These are phyloP conservation scores for Boletus rubescentipes DNA, from an alignment of 768 basidiomycete species.

Conservation along the genomic window DNA sequence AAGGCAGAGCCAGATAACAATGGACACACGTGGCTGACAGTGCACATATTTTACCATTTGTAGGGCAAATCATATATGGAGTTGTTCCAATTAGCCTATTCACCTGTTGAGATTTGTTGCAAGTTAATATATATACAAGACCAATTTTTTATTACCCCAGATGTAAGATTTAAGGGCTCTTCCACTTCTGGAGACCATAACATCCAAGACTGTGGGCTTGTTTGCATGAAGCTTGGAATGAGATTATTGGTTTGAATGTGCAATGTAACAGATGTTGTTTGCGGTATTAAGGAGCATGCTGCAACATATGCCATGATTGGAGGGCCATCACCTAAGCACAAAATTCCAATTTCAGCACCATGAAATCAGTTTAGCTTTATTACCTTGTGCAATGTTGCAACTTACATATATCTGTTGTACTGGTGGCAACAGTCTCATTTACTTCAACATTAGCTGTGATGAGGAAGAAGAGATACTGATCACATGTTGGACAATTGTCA, in stretches of 20 bases:
- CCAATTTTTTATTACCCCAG: not conserved
- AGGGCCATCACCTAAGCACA: not conserved
- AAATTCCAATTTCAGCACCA: not conserved
- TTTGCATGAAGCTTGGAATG: not conserved
- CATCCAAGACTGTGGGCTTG: not conserved
- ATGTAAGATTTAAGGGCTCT: not conserved
- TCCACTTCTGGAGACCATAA: not conserved
- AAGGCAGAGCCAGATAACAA: too few relatives aligned
- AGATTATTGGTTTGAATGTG: conserved; percentile 4
- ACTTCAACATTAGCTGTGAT: conserved; percentile 10
- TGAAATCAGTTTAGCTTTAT: not conserved
- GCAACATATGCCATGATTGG: conserved; percentile 4
- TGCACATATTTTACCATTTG: not conserved
- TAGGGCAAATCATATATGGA: not conserved
- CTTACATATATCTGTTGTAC: not conserved
- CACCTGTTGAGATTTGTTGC: not conserved
- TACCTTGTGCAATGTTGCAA: not conserved
- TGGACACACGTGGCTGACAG: not conserved
- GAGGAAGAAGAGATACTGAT: conserved; percentile 6
- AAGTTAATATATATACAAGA: too few relatives aligned
- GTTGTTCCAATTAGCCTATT: accelerated
- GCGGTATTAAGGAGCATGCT: conserved; percentile 5
- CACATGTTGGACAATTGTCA: not conserved
- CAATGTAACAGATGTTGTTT: not conserved
- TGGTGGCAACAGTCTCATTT: not conserved